phyloP scores from a whole-genome alignment of 192 early-diverging fungal species.

The Mortierella claussenii region DNA sequence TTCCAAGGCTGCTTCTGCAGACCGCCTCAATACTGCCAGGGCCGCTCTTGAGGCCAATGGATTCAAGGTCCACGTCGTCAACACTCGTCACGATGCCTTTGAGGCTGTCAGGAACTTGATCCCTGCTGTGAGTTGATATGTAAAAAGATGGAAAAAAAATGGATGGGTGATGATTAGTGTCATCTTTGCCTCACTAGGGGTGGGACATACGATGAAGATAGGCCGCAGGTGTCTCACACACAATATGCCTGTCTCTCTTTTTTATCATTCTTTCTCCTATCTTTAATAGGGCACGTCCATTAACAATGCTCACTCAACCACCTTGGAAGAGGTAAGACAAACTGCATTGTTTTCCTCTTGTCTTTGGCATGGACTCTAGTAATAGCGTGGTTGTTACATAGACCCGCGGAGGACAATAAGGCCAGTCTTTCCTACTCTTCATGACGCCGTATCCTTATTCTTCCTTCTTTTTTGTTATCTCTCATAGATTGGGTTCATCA shows the following conservation, averaged over 20 bases:
- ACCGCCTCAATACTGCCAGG: slow-evolving; percentile 38
- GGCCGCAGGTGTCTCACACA: too few species aligned
- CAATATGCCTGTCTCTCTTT: not conserved
- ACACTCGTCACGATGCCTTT: slow-evolving; percentile 39
- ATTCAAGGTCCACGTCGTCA: slow-evolving; percentile 52
- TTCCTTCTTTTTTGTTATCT: not conserved
- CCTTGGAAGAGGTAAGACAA: slow-evolving; percentile 51
- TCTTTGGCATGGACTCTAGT: not conserved
- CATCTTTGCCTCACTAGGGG: not conserved
- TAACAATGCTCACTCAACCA: slow-evolving; percentile 58
- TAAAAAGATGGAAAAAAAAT: not conserved
- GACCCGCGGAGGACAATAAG: not conserved
- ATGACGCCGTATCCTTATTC: not conserved
- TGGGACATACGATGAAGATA: not conserved
- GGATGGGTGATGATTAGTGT: not conserved
- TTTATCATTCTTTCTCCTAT: slow-evolving; percentile 2
- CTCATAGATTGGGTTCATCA: slow-evolving; percentile 55
- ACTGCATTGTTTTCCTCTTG: not conserved
- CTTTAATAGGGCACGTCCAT: slow-evolving; percentile 28
- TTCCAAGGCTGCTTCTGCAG: slow-evolving; percentile 37
- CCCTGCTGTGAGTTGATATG: slow-evolving; percentile 32
- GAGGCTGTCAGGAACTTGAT: slow-evolving; percentile 50
- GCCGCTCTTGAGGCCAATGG: slow-evolving; percentile 52
- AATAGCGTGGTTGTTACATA: not conserved
- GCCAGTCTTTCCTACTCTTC: not conserved